Evolutionary conservation across 305 asterid species (phyloP), one percentile per base, ranked within the genome.

Genomic region (Andrographis paniculata): DNA sequence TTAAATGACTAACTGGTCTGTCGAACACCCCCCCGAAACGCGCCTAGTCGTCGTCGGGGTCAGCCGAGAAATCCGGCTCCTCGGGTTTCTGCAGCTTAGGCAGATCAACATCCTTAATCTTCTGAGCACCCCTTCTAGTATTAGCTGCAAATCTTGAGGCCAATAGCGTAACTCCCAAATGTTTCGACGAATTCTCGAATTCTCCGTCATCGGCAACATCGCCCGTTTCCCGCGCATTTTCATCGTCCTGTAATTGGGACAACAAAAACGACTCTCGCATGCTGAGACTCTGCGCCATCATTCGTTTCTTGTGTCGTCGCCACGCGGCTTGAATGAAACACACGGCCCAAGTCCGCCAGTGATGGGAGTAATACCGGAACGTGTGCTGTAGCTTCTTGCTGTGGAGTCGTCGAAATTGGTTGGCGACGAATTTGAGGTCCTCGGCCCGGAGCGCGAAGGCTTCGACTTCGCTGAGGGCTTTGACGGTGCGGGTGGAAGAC

Each of bases 331-430:
- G 95, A 41, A 85, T 60, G 51, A 79, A 79, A 53, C 95, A 84
- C 3, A 82, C 81, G 2, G 94, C 84, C 94, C 95, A 85, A 0
- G 94, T 67, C 55, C 95, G 71, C 95, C 95, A 85, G 31, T 85
- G 94, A 66, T 85, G 91, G 3, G 95, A 85, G 59, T 82, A 73
- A 53, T 76, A 77, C 38, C 95, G 59, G 27, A 85, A 85, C 0
- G 94, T 85, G 62, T 84, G 95, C 57, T 84, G 95, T 44, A 85
- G 22, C 53, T 79, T 81, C 74, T 81, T 85, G 59, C 95, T 85
- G 27, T 85, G 95, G 14, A 85, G 80, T 0, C 94, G 84, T 37
- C 95, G 67, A 38, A 85, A 85, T 36, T 85, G 94, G 48, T 81
- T 81, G 0, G 95, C 91, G 0, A 85, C 95, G 18, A 78, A 85